phyloP scores from a whole-genome alignment of 2,329 filamentous ascomycete genomes.

The Raffaelea albimanens region DNA sequence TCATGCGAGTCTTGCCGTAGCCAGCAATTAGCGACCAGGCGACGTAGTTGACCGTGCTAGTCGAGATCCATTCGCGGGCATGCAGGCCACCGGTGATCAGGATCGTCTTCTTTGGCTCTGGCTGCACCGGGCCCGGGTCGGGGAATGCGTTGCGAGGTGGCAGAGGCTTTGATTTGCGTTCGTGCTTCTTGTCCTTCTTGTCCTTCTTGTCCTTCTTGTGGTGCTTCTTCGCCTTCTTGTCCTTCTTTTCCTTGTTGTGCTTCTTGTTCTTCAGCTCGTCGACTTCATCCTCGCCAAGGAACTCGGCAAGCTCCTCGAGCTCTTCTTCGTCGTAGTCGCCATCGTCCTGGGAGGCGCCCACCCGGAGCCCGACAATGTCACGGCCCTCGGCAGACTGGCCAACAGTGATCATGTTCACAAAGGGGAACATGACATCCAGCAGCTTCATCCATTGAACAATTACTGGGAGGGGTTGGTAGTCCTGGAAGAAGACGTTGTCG shows the following conservation, averaged over 20 bases:
- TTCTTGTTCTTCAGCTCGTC: background rate
- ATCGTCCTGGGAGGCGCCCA: slow-evolving; percentile 38
- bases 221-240: background rate
- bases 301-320: background rate
- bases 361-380: slow-evolving; percentile 70
- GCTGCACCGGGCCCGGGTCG: background rate
- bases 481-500: slow-evolving; percentile 80
- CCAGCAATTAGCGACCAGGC: slow-evolving; percentile 80
- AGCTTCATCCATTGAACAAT: slow-evolving; percentile 68
- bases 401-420: slow-evolving; percentile 58
- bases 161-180: background rate
- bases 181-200: background rate
- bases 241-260: background rate
- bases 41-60: slow-evolving; percentile 81
- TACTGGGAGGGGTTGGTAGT: slow-evolving; percentile 82
- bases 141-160: background rate
- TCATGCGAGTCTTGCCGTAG: slow-evolving; percentile 61
- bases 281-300: background rate
- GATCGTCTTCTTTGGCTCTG: slow-evolving; percentile 18
- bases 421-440: slow-evolving; percentile 81
- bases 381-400: slow-evolving; percentile 85
- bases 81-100: slow-evolving; percentile 74
- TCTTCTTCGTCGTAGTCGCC: background rate
- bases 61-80: slow-evolving; percentile 93
- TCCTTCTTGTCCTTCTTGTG: background rate